Conservation (phyloP, 1,284 basidiomycete genomes). For the Cystobasidium pallidum region DNA sequence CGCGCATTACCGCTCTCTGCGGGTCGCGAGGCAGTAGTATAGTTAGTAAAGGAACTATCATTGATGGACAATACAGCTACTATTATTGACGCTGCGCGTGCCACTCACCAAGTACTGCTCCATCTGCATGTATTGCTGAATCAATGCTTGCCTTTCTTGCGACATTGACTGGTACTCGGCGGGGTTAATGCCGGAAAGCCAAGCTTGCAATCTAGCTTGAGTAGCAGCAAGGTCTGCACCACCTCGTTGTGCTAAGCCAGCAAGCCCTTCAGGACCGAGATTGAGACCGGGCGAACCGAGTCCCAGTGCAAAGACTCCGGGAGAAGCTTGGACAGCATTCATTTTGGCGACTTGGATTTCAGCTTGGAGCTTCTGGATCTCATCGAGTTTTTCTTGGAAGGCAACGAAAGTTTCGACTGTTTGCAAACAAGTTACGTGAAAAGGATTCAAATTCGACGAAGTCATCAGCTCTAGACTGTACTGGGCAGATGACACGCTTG, state of each 20-base stretch:
- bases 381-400: slow-evolving; percentile 37
- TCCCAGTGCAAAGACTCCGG: slow-evolving; percentile 22
- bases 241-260: slow-evolving; percentile 30
- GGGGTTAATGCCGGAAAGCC: slow-evolving; percentile 9
- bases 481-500: background rate
- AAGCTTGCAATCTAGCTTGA: slow-evolving; percentile 20
- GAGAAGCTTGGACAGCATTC: slow-evolving; percentile 22
- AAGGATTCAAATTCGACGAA: background rate
- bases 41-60: too few relatives aligned
- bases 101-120: slow-evolving; percentile 25
- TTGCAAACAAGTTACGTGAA: background rate
- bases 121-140: slow-evolving; percentile 16
- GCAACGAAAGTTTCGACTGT: slow-evolving; percentile 16
- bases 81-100: too few relatives aligned
- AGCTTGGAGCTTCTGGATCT: slow-evolving; percentile 13
- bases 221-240: slow-evolving; percentile 6
- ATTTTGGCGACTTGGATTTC: slow-evolving; percentile 23
- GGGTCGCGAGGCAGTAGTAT: too few relatives aligned
- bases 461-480: background rate
- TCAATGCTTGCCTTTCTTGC: background rate
- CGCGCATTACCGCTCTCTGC: slow-evolving; percentile 22
- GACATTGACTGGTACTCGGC: background rate
- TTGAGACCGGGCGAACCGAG: slow-evolving; percentile 12
- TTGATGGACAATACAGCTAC: too few relatives aligned
- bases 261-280: slow-evolving; percentile 16